phyloP scores from a whole-genome alignment of 768 basidiomycete genomes.

The Rhizopogon roseolus region DNA sequence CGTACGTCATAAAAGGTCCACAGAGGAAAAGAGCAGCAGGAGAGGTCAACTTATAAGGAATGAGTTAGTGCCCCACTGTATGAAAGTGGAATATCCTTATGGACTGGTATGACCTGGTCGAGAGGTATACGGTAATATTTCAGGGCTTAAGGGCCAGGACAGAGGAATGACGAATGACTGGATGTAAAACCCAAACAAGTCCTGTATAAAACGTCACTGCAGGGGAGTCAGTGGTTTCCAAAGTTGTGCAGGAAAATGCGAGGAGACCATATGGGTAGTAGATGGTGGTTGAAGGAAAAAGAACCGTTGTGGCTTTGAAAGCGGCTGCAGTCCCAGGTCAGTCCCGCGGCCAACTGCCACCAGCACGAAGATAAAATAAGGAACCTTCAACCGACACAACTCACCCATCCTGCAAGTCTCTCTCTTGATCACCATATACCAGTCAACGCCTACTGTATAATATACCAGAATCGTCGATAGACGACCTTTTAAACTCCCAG shows the following conservation, averaged over 20 bases:
- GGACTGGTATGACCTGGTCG: background rate
- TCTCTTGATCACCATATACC: background rate
- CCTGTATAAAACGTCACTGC: background rate
- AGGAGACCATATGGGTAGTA: background rate
- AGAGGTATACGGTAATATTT: background rate
- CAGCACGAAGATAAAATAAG: constrained; percentile 3
- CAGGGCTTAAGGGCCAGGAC: background rate
- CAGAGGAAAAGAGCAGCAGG: background rate
- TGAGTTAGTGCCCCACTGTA: background rate
- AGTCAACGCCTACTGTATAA: background rate
- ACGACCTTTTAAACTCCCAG: background rate
- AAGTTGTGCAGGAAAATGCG: background rate
- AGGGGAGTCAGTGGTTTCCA: background rate
- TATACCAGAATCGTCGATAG: background rate
- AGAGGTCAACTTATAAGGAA: background rate
- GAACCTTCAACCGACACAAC: background rate
- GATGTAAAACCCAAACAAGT: too few relatives aligned
- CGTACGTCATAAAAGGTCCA: background rate
- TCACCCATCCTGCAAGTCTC: background rate
- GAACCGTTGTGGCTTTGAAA: constrained; percentile 1
- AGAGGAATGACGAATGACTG: background rate
- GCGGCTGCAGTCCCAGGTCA: background rate
- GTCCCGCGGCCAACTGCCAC: background rate
- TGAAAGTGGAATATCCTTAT: background rate
- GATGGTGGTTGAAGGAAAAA: background rate